Percentiles rank a stretch among this genome's conserved stretches.
Conservation (phyloP, 1,139 yeast genomes). For the Saccharomyces hybrid region DNA sequence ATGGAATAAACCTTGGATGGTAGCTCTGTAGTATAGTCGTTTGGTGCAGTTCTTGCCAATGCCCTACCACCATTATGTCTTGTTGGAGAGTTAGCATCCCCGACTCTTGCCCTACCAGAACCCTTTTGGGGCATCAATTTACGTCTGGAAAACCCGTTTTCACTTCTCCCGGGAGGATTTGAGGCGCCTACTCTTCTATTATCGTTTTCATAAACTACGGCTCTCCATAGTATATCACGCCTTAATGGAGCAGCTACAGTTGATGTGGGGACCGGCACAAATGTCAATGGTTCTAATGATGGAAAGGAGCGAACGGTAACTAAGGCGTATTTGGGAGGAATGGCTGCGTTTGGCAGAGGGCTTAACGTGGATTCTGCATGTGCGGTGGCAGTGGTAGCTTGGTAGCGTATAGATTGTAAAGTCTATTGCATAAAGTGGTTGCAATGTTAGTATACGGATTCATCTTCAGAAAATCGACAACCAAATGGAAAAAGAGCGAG, state of each 20-base stretch:
- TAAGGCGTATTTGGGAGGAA: constrained; percentile 57
- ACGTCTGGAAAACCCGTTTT: constrained; percentile 76
- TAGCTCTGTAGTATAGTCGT: constrained; percentile 78
- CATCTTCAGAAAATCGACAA: neutral
- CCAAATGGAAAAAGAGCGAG: neutral
- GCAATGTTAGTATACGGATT: neutral
- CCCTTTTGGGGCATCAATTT: constrained; percentile 90
- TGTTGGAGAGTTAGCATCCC: constrained; percentile 92
- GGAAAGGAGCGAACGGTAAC: constrained; percentile 84
- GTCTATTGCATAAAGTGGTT: neutral
- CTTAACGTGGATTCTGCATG: neutral
- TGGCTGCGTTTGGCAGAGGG: constrained; percentile 22
- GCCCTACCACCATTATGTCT: constrained; percentile 89
- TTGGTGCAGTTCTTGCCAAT: constrained; percentile 83
- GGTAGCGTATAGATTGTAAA: neutral
- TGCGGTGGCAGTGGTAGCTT: neutral
- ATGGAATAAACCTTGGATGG: constrained; percentile 65
- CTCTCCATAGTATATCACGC: constrained; percentile 89
- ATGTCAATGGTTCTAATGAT: constrained; percentile 71
- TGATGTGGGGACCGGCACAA: constrained; percentile 65
- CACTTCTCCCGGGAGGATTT: constrained; percentile 77
- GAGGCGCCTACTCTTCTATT: constrained; percentile 83
- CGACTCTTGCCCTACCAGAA: constrained; percentile 89
- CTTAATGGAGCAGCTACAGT: constrained; percentile 71
- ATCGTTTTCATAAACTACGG: constrained; percentile 89